A percentile compares a stretch with the other conserved stretches of the same genome.
phyloP scores from a whole-genome alignment of 2,329 filamentous ascomycete species.

The Neofusicoccum parvum region DNA sequence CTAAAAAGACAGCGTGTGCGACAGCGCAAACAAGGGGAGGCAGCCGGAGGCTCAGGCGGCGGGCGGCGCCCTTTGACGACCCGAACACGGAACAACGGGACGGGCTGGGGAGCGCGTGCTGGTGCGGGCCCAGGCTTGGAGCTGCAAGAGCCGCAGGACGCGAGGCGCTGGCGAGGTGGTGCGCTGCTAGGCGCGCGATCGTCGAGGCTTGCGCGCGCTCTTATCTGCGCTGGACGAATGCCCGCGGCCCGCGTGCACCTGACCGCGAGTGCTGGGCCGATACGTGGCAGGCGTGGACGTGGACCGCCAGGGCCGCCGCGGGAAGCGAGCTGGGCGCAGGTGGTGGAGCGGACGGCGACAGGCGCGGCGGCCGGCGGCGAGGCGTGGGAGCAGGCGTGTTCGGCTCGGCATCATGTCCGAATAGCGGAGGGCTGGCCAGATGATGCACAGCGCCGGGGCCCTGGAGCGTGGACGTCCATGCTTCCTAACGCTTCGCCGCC shows the following conservation, averaged over 20 bases:
- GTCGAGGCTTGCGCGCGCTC: constrained; percentile 5
- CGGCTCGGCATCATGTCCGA: constrained; percentile 12
- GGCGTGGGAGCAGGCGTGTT: not conserved
- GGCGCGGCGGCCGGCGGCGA: too few relatives aligned
- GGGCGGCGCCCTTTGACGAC: not conserved
- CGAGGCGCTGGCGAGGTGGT: constrained; percentile 12
- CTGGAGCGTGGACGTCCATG: not conserved
- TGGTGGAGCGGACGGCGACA: not conserved
- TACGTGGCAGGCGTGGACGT: constrained; percentile 17
- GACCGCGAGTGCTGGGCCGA: constrained; percentile 6
- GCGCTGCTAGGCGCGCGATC: constrained; percentile 15
- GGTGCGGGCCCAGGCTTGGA: not conserved
- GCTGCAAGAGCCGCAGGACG: constrained; percentile 21
- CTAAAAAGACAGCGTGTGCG: constrained; percentile 7
- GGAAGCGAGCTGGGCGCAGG: not conserved
- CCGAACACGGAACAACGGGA: not conserved
- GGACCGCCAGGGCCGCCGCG: not conserved
- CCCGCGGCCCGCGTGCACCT: not conserved
- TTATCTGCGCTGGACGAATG: constrained; percentile 19
- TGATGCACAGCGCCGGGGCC: constrained; percentile 14
- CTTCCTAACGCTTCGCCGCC: constrained; percentile 13
- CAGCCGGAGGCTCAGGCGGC: not conserved
- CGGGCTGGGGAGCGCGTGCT: constrained; percentile 9
- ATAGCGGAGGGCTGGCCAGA: constrained; percentile 11
- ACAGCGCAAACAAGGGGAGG: constrained; percentile 6